Evolutionary conservation across 2,329 filamentous ascomycete genomes (phyloP).

Genomic region (Hysterium pulicare): DNA sequence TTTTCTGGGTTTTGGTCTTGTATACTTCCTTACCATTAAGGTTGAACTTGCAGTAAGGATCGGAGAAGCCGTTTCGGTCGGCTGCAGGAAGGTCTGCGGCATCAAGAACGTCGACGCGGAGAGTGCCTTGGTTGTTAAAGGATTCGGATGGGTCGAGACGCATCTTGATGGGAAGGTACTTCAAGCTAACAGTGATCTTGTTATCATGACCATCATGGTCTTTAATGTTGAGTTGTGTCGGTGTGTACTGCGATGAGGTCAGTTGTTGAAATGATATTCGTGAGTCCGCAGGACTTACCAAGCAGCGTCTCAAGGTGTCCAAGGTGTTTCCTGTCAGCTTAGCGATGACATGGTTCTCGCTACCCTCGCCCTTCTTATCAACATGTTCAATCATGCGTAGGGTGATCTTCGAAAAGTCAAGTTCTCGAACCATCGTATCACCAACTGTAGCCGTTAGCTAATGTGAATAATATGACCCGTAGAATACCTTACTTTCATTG

Average conservation of each 20-base stretch:
- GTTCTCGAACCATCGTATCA: slow-evolving; percentile 91
- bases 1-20: slow-evolving; percentile 96
- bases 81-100: slow-evolving; percentile 84
- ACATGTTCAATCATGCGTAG: slow-evolving; percentile 79
- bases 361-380: slow-evolving; percentile 66
- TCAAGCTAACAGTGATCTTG: slow-evolving; percentile 85
- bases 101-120: slow-evolving; percentile 90
- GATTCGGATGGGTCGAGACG: slow-evolving; percentile 88
- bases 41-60: slow-evolving; percentile 93
- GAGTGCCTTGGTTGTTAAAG: slow-evolving; percentile 97
- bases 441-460: slow-evolving; percentile 54
- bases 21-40: slow-evolving; percentile 85
- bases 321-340: slow-evolving; percentile 82
- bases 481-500: slow-evolving; percentile 64
- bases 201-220: slow-evolving; percentile 72
- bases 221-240: slow-evolving; percentile 75
- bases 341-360: slow-evolving; percentile 72
- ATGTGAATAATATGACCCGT: background rate
- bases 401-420: slow-evolving; percentile 94
- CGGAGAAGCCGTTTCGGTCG: slow-evolving; percentile 93
- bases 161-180: slow-evolving; percentile 95
- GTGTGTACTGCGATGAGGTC: slow-evolving; percentile 67
- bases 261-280: slow-evolving; percentile 7
- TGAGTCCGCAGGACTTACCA: slow-evolving; percentile 54
- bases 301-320: slow-evolving; percentile 80